Conservation (phyloP, 805 yeast species). For the Ogataea glucozyma region DNA sequence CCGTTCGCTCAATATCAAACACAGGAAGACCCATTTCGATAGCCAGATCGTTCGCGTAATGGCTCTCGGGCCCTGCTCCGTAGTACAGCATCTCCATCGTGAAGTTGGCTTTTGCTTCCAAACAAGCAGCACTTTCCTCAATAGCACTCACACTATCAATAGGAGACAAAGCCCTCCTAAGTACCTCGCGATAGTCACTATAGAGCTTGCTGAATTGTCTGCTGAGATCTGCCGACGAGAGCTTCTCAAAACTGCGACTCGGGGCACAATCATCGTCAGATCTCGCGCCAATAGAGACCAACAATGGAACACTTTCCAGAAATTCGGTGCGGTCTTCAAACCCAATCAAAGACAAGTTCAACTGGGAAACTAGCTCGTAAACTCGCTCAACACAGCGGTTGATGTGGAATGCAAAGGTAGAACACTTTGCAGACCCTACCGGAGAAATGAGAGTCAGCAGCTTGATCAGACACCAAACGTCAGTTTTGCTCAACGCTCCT, state of each 20-base stretch:
- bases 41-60: background rate
- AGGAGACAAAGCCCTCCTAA: constrained; percentile 2
- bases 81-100: constrained; percentile 6
- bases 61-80: background rate
- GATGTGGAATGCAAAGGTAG: background rate
- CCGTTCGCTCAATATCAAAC: background rate
- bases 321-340: constrained; percentile 22
- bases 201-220: constrained; percentile 12
- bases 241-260: constrained; percentile 1
- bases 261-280: background rate
- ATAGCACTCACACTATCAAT: background rate
- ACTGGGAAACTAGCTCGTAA: constrained; percentile 7
- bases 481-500: constrained; percentile 15
- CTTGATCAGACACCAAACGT: constrained; percentile 22
- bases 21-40: constrained; percentile 2
- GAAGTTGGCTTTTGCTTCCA: background rate
- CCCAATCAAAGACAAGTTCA: constrained; percentile 20
- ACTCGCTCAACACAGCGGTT: constrained; percentile 1
- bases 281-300: constrained; percentile 9
- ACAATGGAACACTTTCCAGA: constrained; percentile 13
- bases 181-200: constrained; percentile 12
- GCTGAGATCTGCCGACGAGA: constrained; percentile 10
- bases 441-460: constrained; percentile 18
- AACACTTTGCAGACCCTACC: constrained; percentile 1
- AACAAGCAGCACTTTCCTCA: background rate